phyloP scores from a whole-genome alignment of 2,329 filamentous ascomycete species.

The Aureobasidium zeae region DNA sequence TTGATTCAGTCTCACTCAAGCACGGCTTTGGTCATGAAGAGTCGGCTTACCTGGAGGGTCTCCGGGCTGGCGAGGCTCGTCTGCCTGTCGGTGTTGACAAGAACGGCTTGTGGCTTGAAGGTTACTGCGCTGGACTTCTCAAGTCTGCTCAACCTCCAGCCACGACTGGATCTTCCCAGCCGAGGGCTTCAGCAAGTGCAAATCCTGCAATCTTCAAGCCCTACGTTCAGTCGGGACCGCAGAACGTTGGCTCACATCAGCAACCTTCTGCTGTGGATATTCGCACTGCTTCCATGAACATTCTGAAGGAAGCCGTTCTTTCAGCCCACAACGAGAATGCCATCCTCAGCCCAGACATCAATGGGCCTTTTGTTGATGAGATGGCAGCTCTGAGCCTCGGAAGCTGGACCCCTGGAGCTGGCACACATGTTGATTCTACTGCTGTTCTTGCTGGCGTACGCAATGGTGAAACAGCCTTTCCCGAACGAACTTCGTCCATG shows the following conservation, averaged over 20 bases:
- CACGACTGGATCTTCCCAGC: background rate
- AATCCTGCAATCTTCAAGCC: background rate
- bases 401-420: slow-evolving; percentile 22
- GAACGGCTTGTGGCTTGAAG: slow-evolving; percentile 25
- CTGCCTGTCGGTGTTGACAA: slow-evolving; percentile 22
- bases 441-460: slow-evolving; percentile 8
- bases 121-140: slow-evolving; percentile 28
- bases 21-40: background rate
- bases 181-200: background rate
- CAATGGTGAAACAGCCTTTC: slow-evolving; percentile 18
- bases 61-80: slow-evolving; percentile 26
- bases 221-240: background rate
- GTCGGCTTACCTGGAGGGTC: slow-evolving; percentile 26
- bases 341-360: slow-evolving; percentile 24
- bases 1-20: background rate
- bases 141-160: slow-evolving; percentile 19
- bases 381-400: slow-evolving; percentile 22
- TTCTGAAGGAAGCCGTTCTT: slow-evolving; percentile 26
- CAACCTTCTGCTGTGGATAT: slow-evolving; percentile 20
- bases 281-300: slow-evolving; percentile 21
- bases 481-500: slow-evolving; percentile 20
- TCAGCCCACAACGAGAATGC: slow-evolving; percentile 28
- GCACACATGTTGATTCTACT: slow-evolving; percentile 6
- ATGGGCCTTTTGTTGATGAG: slow-evolving; percentile 23
- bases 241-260: background rate